Base-by-base conservation (phyloP, 78 protist species). In the Isochrysis galbana region DNA sequence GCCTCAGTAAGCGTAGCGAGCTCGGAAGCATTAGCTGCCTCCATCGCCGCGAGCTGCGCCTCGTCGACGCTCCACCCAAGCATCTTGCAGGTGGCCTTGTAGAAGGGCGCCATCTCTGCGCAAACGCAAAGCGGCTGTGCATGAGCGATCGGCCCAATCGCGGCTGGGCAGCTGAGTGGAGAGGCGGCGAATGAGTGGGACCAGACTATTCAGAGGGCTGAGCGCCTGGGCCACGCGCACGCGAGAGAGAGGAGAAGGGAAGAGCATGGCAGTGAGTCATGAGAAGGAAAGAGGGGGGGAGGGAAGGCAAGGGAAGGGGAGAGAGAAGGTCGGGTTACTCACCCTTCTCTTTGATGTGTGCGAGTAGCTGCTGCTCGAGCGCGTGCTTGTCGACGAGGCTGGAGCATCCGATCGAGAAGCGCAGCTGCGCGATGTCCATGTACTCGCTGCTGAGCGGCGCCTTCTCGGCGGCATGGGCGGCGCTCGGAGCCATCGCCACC, bases 81-180 rank as follows among this genome's bases (percentile, higher is more conserved):
- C 74, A 88, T 89, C 47, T 89, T 93, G 88, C 95, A 95, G n/a
- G 94, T 61, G n/a, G 45, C 88, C 48, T 84, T 91, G 92, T 97
- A 98, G 55, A 96, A 89, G 14, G 97, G 97, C 48, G 93, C 94
- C 97, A 96, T 94, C 41, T 95, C 91, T 51, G 11, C 19, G 41
- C 47, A 55, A 46, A 87, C 5, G 10, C 72, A 87, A 38, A 41
- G 38, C 23, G n/a, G 1, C 41, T 25, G 78, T 4, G 32, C 14
- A 70, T 5, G 38, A 21, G 22, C 5, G 41, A 36, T 4, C 10
- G 47, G 3, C 86, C 10, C 3, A 77, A 5, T 39, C 51, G 55
- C 91, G 7, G 42, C 39, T 2, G 5, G 10, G 84, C 17, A n/a
- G 44, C 19, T 39, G 87, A 67, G n/a, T n/a, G n/a, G n/a, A n/a